phyloP scores from a whole-genome alignment of 768 basidiomycete species.

The Mycena vulgaris region DNA sequence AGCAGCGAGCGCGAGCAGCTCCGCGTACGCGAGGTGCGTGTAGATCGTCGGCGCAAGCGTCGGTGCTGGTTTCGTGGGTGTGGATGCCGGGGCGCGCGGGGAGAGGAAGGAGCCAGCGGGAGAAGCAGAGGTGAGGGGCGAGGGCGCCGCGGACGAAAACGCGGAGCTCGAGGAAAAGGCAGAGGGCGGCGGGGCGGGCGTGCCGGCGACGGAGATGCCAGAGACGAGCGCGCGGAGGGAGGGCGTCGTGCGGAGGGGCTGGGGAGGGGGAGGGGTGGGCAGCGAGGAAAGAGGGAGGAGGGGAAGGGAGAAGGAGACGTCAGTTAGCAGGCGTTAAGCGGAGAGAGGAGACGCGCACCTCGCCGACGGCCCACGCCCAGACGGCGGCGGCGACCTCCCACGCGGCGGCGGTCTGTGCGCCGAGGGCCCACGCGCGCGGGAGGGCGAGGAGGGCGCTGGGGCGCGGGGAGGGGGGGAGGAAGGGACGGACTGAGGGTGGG shows the following conservation, averaged over 20 bases:
- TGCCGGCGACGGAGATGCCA: conserved; percentile 70
- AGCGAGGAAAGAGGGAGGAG: conserved; percentile 14
- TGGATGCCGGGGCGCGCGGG: conserved; percentile 55
- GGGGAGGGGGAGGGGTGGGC: conserved; percentile 3
- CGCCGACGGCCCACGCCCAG: conserved; percentile 72
- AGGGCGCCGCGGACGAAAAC: conserved; percentile 11
- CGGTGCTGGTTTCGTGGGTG: conserved; percentile 38
- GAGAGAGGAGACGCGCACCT: conserved; percentile 60
- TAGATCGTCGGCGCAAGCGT: conserved; percentile 71
- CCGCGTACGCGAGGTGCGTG: conserved; percentile 77
- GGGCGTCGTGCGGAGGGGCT: conserved; percentile 58
- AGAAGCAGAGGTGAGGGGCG: no score
- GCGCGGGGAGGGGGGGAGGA: conserved; percentile 50
- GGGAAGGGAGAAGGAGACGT: not conserved
- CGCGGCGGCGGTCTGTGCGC: conserved; percentile 63
- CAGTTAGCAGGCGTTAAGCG: no score
- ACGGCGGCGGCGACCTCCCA: conserved; percentile 78
- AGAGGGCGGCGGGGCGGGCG: conserved; percentile 39
- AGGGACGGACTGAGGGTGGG: conserved; percentile 58
- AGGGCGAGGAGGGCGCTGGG: conserved; percentile 61
- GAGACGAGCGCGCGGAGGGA: conserved; percentile 64
- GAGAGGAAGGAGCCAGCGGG: conserved; percentile 3
- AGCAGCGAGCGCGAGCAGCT: conserved; percentile 67
- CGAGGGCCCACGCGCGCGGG: conserved; percentile 65
- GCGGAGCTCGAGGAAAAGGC: not conserved